phyloP scores from a whole-genome alignment of 2,329 filamentous ascomycete species.

The Botrytis sinoallii region DNA sequence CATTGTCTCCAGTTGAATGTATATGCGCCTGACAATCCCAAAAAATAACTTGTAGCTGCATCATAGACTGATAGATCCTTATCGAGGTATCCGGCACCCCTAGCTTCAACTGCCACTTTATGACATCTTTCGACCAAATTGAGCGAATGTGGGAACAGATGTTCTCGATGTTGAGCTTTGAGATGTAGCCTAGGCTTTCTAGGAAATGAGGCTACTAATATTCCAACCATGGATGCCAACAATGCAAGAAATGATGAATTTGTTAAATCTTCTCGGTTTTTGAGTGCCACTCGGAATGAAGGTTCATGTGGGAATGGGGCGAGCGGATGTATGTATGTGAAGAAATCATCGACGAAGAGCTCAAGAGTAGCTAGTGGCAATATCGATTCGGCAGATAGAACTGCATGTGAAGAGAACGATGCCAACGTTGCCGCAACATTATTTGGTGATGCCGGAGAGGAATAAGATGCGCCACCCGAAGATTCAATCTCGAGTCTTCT shows the following conservation, averaged over 20 bases:
- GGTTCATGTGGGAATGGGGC: constrained; percentile 77
- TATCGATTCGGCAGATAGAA: constrained; percentile 65
- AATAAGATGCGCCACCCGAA: constrained; percentile 25
- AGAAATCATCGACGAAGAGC: constrained; percentile 75
- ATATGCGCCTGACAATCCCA: constrained; percentile 65
- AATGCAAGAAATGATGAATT: constrained; percentile 67
- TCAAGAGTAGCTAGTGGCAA: constrained; percentile 66
- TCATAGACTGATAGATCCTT: constrained; percentile 56
- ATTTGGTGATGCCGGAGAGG: constrained; percentile 34
- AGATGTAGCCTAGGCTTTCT: constrained; percentile 67
- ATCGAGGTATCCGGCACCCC: constrained; percentile 58
- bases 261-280: constrained; percentile 61
- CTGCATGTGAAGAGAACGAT: constrained; percentile 36
- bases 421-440: constrained; percentile 37
- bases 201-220: constrained; percentile 73
- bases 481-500: constrained; percentile 47
- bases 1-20: constrained; percentile 65
- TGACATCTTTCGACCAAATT: constrained; percentile 69
- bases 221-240: constrained; percentile 70
- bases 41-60: constrained; percentile 73
- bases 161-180: constrained; percentile 61
- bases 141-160: constrained; percentile 65
- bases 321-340: constrained; percentile 76
- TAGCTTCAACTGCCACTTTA: constrained; percentile 63
- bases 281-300: constrained; percentile 68